Percentiles rank a stretch among this genome's conserved stretches.
phyloP scores from a whole-genome alignment of 2,329 filamentous ascomycete species.

The Hypoxylon sp. region DNA sequence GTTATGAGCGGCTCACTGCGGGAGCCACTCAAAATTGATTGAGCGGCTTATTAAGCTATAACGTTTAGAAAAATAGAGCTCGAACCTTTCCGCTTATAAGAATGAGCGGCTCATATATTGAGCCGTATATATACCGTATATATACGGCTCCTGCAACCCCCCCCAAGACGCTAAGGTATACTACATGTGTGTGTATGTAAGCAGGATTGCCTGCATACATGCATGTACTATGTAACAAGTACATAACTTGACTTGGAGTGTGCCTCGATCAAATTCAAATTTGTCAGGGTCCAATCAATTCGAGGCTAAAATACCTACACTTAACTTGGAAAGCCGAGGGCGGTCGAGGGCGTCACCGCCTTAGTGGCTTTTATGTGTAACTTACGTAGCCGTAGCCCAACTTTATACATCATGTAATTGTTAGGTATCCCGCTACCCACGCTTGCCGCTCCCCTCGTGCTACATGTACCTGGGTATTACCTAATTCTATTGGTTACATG shows the following conservation, averaged over 20 bases:
- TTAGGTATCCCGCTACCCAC: slow-evolving; percentile 15
- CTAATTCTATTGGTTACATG: slow-evolving; percentile 2
- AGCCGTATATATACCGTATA: too few species aligned
- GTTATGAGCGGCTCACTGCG: too few species aligned
- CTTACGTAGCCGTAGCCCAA: slow-evolving; percentile 13
- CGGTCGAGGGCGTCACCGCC: slow-evolving; percentile 38
- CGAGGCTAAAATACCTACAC: slow-evolving; percentile 7
- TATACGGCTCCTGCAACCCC: too few species aligned
- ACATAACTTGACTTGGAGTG: neutral
- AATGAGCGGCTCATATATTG: too few species aligned
- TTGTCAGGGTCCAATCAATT: slow-evolving; percentile 24
- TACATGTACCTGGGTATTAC: neutral
- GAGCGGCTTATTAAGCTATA: too few species aligned
- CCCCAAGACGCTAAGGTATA: too few species aligned
- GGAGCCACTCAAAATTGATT: too few species aligned
- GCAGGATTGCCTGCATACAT: slow-evolving; percentile 1
- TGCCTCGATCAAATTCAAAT: slow-evolving; percentile 1
- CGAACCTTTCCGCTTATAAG: too few species aligned
- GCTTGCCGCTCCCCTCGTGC: slow-evolving; percentile 21
- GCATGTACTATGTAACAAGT: neutral
- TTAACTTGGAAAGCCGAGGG: slow-evolving; percentile 41
- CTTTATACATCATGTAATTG: neutral
- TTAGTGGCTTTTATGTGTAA: slow-evolving; percentile 24
- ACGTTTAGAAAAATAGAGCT: too few species aligned
- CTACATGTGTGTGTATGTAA: neutral